phyloP scores from a whole-genome alignment of 768 basidiomycete genomes.

The Suillus hirtellus region DNA sequence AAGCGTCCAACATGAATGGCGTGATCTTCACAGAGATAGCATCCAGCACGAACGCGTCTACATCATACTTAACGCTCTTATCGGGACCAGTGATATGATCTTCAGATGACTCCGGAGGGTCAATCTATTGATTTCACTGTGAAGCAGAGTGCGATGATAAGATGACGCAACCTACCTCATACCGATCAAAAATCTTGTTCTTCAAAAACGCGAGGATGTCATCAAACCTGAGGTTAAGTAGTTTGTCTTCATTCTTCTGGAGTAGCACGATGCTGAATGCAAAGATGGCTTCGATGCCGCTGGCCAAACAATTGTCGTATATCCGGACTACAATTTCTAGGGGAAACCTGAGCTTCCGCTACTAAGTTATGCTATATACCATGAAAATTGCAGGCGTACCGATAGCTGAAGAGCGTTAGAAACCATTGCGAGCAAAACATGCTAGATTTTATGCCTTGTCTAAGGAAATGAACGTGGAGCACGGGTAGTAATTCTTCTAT shows the following conservation, averaged over 20 bases:
- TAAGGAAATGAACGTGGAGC: conserved; percentile 88
- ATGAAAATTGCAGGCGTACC: conserved; percentile 44
- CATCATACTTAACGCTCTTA: conserved; percentile 61
- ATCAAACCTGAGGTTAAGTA: conserved; percentile 87
- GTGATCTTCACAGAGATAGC: conserved; percentile 85
- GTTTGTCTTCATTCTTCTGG: conserved; percentile 79
- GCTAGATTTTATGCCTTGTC: conserved; percentile 94
- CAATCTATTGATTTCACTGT: conserved; percentile 25
- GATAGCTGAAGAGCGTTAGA: conserved; percentile 93
- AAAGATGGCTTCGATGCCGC: conserved; percentile 96
- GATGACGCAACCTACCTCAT: conserved; percentile 47
- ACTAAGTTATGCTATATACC: not conserved
- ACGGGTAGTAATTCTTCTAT: conserved; percentile 92
- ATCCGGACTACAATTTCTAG: conserved; percentile 93
- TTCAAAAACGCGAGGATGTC: conserved; percentile 86
- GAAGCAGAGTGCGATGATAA: not conserved
- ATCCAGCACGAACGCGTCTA: conserved; percentile 86
- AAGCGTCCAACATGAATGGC: conserved; percentile 93
- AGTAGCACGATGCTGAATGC: conserved; percentile 88
- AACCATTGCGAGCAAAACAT: conserved; percentile 99
- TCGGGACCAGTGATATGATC: conserved; percentile 20
- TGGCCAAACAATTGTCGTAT: conserved; percentile 94
- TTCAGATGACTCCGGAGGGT: conserved; percentile 27
- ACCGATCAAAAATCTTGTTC: conserved; percentile 76
- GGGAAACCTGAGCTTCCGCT: conserved; percentile 67